These are phyloP conservation scores for Chondrus crispus DNA, from an alignment of 23 red algal species.

Conservation along the genomic window DNA sequence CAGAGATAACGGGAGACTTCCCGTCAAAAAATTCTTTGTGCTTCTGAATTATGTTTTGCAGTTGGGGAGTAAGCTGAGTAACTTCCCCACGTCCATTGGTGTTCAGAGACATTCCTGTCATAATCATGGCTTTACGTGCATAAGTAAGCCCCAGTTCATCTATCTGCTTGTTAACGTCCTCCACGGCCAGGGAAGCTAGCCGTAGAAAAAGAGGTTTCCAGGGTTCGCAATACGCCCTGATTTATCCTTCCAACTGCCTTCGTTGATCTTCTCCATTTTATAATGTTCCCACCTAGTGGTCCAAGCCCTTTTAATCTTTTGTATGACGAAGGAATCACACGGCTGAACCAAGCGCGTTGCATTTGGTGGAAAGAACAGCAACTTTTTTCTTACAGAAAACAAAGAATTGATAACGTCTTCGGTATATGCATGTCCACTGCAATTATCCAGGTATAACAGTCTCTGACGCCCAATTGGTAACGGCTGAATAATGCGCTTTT, in stretches of 20 bases:
- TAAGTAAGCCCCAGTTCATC: background rate
- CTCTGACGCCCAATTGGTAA: background rate
- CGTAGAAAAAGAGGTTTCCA: background rate
- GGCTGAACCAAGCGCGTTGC: background rate
- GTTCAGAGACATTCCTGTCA: background rate
- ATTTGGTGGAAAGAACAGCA: slow-evolving; percentile 3
- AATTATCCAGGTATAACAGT: background rate
- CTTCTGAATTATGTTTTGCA: background rate
- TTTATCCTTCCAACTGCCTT: background rate
- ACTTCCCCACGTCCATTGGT: background rate
- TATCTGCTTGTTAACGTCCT: background rate
- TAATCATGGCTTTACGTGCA: background rate
- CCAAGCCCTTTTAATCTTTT: background rate
- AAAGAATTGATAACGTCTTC: background rate
- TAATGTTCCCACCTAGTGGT: background rate
- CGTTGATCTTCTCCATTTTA: background rate
- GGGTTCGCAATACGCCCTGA: background rate
- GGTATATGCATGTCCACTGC: background rate
- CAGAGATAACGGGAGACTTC: no score
- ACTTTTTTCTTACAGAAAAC: background rate
- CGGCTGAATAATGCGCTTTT: background rate
- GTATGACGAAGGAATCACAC: background rate
- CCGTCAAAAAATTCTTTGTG: background rate
- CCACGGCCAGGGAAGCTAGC: background rate
- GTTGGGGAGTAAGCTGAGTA: background rate